Conservation (phyloP, 2,329 filamentous ascomycete genomes). For the Trichoderma simmonsii region DNA sequence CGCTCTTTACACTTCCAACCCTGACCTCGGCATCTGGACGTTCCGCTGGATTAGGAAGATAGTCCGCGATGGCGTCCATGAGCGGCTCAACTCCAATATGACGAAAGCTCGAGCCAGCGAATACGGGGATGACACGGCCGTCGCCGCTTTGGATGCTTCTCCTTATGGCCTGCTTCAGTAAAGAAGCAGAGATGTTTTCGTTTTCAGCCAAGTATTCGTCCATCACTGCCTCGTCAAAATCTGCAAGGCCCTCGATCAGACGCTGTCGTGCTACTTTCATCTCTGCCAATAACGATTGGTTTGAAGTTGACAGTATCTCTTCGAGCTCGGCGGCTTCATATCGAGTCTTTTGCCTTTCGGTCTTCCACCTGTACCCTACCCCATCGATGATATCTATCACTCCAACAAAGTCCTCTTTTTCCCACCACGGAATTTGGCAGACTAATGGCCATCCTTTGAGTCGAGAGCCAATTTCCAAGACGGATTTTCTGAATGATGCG, state of each 20-base stretch:
- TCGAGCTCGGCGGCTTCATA: conserved; percentile 31
- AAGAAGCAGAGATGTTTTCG: conserved; percentile 65
- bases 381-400: conserved; percentile 80
- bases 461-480: conserved; percentile 78
- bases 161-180: conserved; percentile 72
- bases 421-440: conserved; percentile 95
- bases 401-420: conserved; percentile 74
- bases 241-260: conserved; percentile 79
- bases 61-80: conserved; percentile 82
- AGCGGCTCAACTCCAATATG: conserved; percentile 93
- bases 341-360: conserved; percentile 39
- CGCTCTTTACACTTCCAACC: conserved; percentile 53
- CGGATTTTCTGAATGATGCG: conserved; percentile 76
- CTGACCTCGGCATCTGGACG: conserved; percentile 76
- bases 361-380: conserved; percentile 69
- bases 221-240: conserved; percentile 82
- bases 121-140: conserved; percentile 77
- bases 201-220: conserved; percentile 78
- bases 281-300: conserved; percentile 60
- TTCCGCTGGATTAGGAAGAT: conserved; percentile 79
- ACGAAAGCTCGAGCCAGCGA: conserved; percentile 87
- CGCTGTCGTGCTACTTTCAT: conserved; percentile 71
- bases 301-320: conserved; percentile 41
- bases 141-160: conserved; percentile 65
- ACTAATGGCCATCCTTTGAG: conserved; percentile 83